These are phyloP conservation scores for Pythium dissimile DNA, from an alignment of 352 stramenopile species.

Conservation along the genomic window DNA sequence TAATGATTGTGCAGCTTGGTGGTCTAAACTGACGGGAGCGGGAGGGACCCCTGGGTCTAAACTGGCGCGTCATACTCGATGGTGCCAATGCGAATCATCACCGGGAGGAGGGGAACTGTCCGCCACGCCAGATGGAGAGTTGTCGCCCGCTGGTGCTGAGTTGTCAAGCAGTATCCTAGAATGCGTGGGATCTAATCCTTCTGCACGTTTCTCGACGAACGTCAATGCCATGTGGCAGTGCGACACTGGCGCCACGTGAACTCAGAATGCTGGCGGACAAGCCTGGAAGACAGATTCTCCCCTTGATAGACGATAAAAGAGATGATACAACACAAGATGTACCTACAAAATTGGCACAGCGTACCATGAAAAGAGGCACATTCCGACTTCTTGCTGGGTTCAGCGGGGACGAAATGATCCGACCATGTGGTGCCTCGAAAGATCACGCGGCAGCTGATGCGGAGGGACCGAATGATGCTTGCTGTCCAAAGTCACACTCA, in stretches of 20 bases:
- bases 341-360: not conserved
- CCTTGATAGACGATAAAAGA: not conserved
- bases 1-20: no score
- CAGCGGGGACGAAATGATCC: not conserved
- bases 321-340: conserved; percentile 5
- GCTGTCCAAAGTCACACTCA: no score
- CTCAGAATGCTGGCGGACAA: no score
- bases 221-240: conserved; percentile 4
- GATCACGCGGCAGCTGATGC: conserved; percentile 12
- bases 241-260: not conserved
- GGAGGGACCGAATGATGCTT: no score
- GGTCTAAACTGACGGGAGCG: no score
- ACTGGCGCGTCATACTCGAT: no score
- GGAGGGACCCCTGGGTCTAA: no score
- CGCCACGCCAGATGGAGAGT: conserved; percentile 1
- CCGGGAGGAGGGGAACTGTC: conserved; percentile 1
- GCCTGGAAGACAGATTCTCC: not conserved
- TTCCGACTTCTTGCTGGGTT: not conserved
- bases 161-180: not conserved
- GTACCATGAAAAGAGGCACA: not conserved
- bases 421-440: not conserved
- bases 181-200: not conserved
- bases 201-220: not conserved
- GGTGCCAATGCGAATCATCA: not conserved
- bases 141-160: not conserved